Evolutionary conservation across 2,329 filamentous ascomycete species (phyloP), one percentile per base, ranked within the genome.

Genomic region (Ceratocystis alfenasii): DNA sequence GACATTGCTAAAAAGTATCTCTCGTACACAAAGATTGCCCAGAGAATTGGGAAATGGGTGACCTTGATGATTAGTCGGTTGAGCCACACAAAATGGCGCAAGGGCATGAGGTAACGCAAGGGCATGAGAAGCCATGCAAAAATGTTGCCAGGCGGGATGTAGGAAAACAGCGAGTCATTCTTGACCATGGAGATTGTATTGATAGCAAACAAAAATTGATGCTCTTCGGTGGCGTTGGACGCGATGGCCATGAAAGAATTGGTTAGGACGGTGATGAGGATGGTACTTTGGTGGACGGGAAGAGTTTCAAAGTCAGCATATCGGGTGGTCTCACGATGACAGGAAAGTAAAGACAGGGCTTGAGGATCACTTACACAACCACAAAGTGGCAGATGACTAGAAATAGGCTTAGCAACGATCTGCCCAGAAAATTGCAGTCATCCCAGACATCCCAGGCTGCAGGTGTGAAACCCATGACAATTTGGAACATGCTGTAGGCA

Each of bases 161-260:
- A 96, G 2, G 90, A 95, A 78, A 97, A 97, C 0, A 96, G 79
- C 0, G 91, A 89, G 74, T 97, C 93, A n/a, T 94, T 96, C 75
- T 96, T 97, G 70, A 96, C 93, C 89, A 96, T 95, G 3, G 90
- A 95, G 62, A 96, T 95, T 3, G 93, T 95, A 73, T 96, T 97
- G 74, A 97, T 91, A 0, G 93, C 93, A 72, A 97, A 96, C 1
- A 96, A 77, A 73, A 96, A 96, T 79, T 87, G 84, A 69, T 96
- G 92, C 75, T 96, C 93, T 74, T 96, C 88, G 65, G 90, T 90
- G 6, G 92, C 91, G 72, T 96, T 96, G 63, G 90, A 90, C 1
- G 94, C 90, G 73, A 96, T 93, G 1, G 88, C 86, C 88, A 95
- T 95, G 77, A 96, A 97, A 0, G 90, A 95, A 73, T 96, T 96